phyloP scores from a whole-genome alignment of 345 rosid species.

The Camelina hispida region DNA sequence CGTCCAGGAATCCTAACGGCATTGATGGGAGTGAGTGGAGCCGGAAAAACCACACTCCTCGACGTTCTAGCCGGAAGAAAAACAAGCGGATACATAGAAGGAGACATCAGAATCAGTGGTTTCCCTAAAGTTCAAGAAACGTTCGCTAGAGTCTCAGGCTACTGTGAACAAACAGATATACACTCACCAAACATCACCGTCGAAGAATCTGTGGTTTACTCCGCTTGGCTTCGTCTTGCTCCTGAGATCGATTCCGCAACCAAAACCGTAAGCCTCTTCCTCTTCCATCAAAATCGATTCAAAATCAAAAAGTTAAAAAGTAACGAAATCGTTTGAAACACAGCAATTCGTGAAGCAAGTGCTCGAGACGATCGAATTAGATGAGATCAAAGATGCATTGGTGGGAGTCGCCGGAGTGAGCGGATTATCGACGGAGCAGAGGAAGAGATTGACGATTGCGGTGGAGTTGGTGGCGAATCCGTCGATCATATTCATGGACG shows the following conservation, averaged over 20 bases:
- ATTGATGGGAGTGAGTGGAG: constrained; percentile 82
- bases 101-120: constrained; percentile 71
- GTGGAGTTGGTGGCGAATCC: constrained; percentile 84
- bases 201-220: constrained; percentile 70
- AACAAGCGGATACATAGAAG: constrained; percentile 73
- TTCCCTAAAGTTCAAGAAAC: constrained; percentile 78
- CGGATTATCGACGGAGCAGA: constrained; percentile 78
- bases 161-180: constrained; percentile 84
- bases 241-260: constrained; percentile 63
- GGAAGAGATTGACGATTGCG: constrained; percentile 76
- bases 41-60: constrained; percentile 88
- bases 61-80: constrained; percentile 72
- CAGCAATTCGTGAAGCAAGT: constrained; percentile 61
- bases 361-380: constrained; percentile 51
- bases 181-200: constrained; percentile 83
- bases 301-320: not conserved
- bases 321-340: not conserved
- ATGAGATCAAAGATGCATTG: constrained; percentile 37
- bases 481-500: constrained; percentile 84
- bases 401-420: constrained; percentile 48
- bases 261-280: constrained; percentile 52
- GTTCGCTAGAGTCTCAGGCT: constrained; percentile 78
- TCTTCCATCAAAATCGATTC: not conserved
- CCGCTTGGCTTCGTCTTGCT: constrained; percentile 82
- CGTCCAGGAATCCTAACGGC: constrained; percentile 83